A percentile compares a stretch with the other conserved stretches of the same genome.
Conservation (phyloP, 2,329 filamentous ascomycete species). For the Pestalotiopsis sp. region DNA sequence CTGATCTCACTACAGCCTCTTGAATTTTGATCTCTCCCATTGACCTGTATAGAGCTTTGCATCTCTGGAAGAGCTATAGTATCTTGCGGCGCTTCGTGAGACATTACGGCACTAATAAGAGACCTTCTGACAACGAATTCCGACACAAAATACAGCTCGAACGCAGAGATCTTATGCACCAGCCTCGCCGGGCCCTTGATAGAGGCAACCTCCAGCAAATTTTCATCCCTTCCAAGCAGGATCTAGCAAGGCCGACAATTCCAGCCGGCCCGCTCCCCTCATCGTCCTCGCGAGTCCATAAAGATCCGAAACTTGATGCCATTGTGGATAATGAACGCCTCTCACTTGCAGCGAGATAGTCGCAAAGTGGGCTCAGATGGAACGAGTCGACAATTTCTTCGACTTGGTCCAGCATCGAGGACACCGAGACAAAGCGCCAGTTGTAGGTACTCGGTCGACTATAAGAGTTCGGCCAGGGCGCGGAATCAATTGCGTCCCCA, state of each 20-base stretch:
- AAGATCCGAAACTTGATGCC: slow-evolving; percentile 1
- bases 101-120: not conserved
- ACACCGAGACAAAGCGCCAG: slow-evolving; percentile 3
- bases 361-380: slow-evolving; percentile 8
- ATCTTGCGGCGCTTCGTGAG: not conserved
- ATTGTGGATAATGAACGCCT: not conserved
- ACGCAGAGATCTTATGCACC: not conserved
- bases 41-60: not conserved
- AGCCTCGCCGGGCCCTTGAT: not conserved
- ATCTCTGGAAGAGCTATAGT: not conserved
- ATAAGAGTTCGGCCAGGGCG: not conserved
- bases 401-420: not conserved
- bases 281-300: not conserved
- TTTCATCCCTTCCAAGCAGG: not conserved
- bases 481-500: slow-evolving; percentile 4
- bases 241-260: not conserved
- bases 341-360: not conserved
- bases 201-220: not conserved
- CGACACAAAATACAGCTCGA: not conserved
- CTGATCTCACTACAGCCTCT: not conserved
- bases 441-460: not conserved
- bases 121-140: too few species aligned
- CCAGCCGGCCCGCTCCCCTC: not conserved
- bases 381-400: not conserved
- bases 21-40: not conserved